Evolutionary conservation across 2,329 filamentous ascomycete species (phyloP).

Genomic region (Fusarium palustre): DNA sequence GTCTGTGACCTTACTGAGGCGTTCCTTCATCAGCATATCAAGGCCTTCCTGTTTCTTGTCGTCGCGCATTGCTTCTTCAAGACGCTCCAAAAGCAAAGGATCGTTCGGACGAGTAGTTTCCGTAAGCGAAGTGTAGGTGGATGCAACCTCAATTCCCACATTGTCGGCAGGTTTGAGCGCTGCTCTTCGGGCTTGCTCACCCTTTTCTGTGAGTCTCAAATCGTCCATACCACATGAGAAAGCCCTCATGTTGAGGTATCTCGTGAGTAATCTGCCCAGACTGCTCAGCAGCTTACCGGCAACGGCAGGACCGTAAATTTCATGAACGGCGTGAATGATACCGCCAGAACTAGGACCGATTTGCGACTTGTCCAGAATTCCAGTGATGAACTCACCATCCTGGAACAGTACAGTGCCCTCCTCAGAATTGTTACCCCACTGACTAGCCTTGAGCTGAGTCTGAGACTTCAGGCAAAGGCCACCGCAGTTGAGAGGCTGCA

Average conservation of each 20-base stretch:
- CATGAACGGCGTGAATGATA: conserved; percentile 91
- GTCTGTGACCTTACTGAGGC: conserved; percentile 77
- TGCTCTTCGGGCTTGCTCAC: conserved; percentile 77
- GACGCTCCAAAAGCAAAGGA: conserved; percentile 77
- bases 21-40: conserved; percentile 86
- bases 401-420: conserved; percentile 86
- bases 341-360: conserved; percentile 89
- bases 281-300: conserved; percentile 91
- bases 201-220: conserved; percentile 82
- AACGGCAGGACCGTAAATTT: conserved; percentile 87
- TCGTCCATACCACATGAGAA: conserved; percentile 99
- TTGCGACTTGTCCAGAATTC: conserved; percentile 95
- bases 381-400: conserved; percentile 87
- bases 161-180: conserved; percentile 74
- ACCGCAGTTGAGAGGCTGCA: conserved; percentile 80
- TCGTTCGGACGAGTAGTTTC: conserved; percentile 73
- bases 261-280: conserved; percentile 87
- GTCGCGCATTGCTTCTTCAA: conserved; percentile 92
- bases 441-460: conserved; percentile 79
- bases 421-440: conserved; percentile 82
- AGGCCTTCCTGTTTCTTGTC: conserved; percentile 90
- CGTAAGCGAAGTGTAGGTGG: conserved; percentile 88
- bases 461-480: conserved; percentile 84
- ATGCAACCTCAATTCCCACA: conserved; percentile 82
- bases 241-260: conserved; percentile 90